Percentiles rank a stretch among this genome's conserved stretches.
phyloP scores from a whole-genome alignment of 176 grass and related monocot species.

The Coix lacrymajobi region DNA sequence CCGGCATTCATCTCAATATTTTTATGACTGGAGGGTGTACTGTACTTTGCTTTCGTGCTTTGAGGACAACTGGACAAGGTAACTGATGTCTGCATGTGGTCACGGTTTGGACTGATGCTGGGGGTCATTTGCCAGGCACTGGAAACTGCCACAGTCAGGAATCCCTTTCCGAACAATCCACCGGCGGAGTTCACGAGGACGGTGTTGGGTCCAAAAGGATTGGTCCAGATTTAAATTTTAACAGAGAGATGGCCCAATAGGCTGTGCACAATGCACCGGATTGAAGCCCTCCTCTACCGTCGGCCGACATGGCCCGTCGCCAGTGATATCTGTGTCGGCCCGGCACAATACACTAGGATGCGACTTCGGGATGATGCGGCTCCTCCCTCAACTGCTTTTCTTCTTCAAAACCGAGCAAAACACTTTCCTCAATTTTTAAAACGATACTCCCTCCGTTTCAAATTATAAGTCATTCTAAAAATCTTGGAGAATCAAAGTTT shows the following conservation, averaged over 20 bases:
- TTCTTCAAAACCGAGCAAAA: too few relatives aligned
- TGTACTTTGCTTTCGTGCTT: background rate
- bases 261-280: background rate
- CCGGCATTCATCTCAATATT: background rate
- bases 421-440: too few relatives aligned
- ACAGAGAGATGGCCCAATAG: background rate
- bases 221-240: background rate
- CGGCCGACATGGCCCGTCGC: too few relatives aligned
- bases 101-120: background rate
- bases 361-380: too few relatives aligned
- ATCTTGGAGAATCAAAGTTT: too few relatives aligned
- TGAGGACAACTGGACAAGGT: background rate
- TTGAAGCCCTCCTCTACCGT: too few relatives aligned
- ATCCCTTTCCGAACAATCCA: background rate
- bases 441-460: too few relatives aligned
- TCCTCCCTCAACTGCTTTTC: too few relatives aligned
- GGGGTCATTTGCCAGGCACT: background rate
- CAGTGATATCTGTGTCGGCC: too few relatives aligned
- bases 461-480: too few relatives aligned
- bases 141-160: background rate
- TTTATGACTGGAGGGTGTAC: background rate
- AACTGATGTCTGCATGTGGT: background rate
- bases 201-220: background rate
- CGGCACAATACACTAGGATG: too few relatives aligned
- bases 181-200: conserved; percentile 7